phyloP scores from a whole-genome alignment of 352 stramenopile genomes.

The Aphanomyces stellatus region DNA sequence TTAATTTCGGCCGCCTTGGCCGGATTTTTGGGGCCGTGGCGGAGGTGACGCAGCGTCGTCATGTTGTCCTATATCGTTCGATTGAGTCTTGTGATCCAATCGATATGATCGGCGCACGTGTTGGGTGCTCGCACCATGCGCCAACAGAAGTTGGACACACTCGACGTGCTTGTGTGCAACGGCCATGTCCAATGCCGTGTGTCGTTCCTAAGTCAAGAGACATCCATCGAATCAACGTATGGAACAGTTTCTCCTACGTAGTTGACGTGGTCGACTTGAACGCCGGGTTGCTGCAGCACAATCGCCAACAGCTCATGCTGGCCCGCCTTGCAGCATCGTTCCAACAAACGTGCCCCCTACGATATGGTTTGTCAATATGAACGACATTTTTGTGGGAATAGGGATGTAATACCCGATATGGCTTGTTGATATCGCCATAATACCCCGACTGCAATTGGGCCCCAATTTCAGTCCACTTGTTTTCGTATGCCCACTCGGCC shows the following conservation, averaged over 20 bases:
- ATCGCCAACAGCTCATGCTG: not conserved
- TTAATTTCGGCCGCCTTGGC: not conserved
- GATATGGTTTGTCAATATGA: not conserved
- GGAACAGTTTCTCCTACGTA: not conserved
- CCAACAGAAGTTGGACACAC: not conserved
- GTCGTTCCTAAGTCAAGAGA: not conserved
- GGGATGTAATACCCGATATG: not conserved
- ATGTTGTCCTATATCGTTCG: not conserved
- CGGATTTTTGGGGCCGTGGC: not conserved
- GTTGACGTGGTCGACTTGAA: not conserved
- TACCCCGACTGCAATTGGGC: not conserved
- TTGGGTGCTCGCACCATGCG: not conserved
- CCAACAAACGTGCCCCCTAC: not conserved
- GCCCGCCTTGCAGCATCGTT: not conserved
- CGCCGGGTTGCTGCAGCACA: not conserved
- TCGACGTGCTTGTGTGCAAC: not conserved
- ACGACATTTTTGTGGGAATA: not conserved
- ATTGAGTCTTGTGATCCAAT: too few species aligned
- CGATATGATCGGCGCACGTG: not conserved
- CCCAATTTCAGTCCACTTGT: not conserved
- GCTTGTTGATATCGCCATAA: conserved; percentile 2
- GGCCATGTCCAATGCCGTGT: not conserved
- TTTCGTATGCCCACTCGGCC: not conserved
- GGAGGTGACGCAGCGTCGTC: not conserved
- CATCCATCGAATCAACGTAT: too few species aligned